Evolutionary conservation across 2,329 filamentous ascomycete species (phyloP), one percentile per base, ranked within the genome.

Genomic region (Sclerotinia borealis): DNA sequence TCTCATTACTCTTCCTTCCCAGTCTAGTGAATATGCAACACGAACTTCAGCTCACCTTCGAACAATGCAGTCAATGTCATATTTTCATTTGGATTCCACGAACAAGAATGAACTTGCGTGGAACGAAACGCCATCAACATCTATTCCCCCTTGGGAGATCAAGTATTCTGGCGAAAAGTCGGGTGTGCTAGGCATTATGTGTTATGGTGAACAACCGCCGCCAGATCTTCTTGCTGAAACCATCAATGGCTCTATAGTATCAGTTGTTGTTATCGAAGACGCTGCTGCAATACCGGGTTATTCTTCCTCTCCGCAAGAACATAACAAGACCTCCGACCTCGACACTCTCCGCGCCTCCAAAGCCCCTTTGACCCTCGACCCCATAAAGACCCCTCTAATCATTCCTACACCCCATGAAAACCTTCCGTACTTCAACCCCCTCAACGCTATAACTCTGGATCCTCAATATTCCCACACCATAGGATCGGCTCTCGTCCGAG

Each of bases 31-130:
- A 47, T 79, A 79, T 47, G 79, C 79, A 1, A 77, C 82, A 3
- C 79, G 87, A 43, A 89, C 86, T 11, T 82, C 88, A 0, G 80
- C 84, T 0, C 86, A 93, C 65, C 75, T 91, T 3, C 79, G 89
- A 58, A 81, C 83, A 7, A 92, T 93, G 88, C 89, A 92, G 68
- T 85, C 82, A n/a, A 87, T 92, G 81, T 87, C 89, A 0, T 93
- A 93, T 69, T 91, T 93, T 70, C 91, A 93, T 72, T 68, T 78
- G 11, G 71, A 75, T 22, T 52, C 65, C 45, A 61, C 34, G 52
- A 68, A 48, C 56, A 69, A 64, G 64, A 65, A 64, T 4, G n/a
- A 47, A 58, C 48, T 66, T 65, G 67, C 60, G 55, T 74, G 72
- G 50, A 90, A 86, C 83, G 76, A 79, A 0, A 78, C 76, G 0